phyloP scores from a whole-genome alignment of 257 asterid species.

The Jacaranda mimosifolia region DNA sequence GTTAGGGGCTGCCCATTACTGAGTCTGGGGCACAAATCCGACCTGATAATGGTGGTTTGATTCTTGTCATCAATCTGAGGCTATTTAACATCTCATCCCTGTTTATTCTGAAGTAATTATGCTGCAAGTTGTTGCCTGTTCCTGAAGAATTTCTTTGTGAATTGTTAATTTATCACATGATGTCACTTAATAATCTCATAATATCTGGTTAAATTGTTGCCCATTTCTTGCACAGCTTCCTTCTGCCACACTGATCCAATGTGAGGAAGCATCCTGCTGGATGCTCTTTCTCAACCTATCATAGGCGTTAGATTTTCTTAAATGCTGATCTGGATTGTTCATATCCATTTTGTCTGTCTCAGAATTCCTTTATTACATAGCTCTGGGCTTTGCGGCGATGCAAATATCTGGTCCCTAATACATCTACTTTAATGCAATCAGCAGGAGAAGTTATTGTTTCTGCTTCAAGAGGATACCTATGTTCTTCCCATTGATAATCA shows the following conservation, averaged over 20 bases:
- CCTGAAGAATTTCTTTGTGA: slow-evolving; percentile 24
- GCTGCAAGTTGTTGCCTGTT: slow-evolving; percentile 16
- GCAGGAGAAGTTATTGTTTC: slow-evolving; percentile 18
- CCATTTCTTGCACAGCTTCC: slow-evolving; percentile 17
- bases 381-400: no score
- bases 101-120: not conserved
- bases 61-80: not conserved
- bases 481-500: not conserved
- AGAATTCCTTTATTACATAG: no score
- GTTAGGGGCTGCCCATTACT: slow-evolving; percentile 25
- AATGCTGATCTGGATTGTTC: slow-evolving; percentile 6
- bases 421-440: slow-evolving; percentile 1
- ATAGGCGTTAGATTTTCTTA: not conserved
- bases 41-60: slow-evolving; percentile 17
- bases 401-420: not conserved
- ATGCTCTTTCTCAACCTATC: slow-evolving; percentile 11
- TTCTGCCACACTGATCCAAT: slow-evolving; percentile 18
- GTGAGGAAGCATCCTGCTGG: slow-evolving; percentile 18
- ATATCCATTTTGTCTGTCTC: not conserved
- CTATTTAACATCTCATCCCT: slow-evolving; percentile 4
- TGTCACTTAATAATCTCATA: slow-evolving; percentile 5
- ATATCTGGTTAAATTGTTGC: not conserved
- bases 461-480: slow-evolving; percentile 3
- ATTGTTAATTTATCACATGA: not conserved
- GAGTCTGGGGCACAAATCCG: slow-evolving; percentile 20